Base-by-base conservation (phyloP, 1,139 yeast genomes). In the Pneumocystis wakefieldiae region DNA sequence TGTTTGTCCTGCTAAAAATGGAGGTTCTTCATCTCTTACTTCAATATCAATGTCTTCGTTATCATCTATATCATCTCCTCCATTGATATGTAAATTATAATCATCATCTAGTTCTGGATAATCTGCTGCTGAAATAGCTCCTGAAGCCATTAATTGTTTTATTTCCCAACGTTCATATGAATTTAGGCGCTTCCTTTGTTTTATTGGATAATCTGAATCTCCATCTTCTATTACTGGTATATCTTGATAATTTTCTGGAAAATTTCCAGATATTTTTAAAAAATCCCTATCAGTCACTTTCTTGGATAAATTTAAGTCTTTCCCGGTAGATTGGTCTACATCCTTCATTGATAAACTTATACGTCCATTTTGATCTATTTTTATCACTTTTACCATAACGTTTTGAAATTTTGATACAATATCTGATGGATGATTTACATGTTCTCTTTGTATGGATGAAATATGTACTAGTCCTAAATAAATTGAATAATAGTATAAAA, bases 131-230 rank as follows among this genome's bases (percentile, higher is more conserved):
- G 83, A 78, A 0, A 83, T 82, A 0, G 82, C 92, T 1, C 95
- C 95, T 2, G 94, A 83, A 0, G 94, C 86, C 42, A 86, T 85
- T 41, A 88, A 76, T 70, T 91, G 97, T 41, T 87, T 78, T 62
- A 88, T 80, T 70, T 91, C 97, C 96, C 96, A 91, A 64, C 91
- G 75, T 72, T 91, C 97, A 0, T 95, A 95, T 0, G 95, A 86
- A 0, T 94, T 85, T 53, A 86, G 73, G 62, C 88, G 76, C 68
- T 83, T 78, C 64, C 77, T 73, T 17, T 28, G 63, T 17, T 38
- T 19, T 28, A 35, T 37, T 60, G 64, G 61, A 14, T 59, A 24
- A 37, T 35, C 37, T 19, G 48, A 57, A 24, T 66, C 61, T 19
- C 17, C 41, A 29, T 62, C 62, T 53, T 64, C 62, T 17, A 57